Evolutionary conservation across 2,329 filamentous ascomycete species (phyloP).

Genomic region (Clonostachys rhizophaga): DNA sequence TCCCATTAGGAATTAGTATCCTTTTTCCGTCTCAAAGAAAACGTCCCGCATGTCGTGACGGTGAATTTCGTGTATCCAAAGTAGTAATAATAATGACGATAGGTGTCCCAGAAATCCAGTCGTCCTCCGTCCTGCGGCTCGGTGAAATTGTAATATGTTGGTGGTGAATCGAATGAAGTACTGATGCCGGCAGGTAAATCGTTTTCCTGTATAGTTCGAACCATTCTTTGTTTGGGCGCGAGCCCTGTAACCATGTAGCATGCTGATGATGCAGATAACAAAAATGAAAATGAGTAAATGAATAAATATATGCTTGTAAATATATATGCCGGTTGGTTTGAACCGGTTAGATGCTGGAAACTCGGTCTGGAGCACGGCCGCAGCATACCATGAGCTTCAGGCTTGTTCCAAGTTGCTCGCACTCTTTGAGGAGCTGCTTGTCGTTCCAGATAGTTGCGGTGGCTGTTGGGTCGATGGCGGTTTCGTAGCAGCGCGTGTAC

Average conservation of each 20-base stretch:
- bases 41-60: no score
- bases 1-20: conserved; percentile 1
- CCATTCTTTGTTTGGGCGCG: conserved; percentile 1
- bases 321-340: background rate
- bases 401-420: conserved; percentile 79
- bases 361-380: conserved; percentile 69
- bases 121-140: conserved; percentile 1
- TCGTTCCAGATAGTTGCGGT: conserved; percentile 73
- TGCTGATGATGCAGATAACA: background rate
- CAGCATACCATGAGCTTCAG: conserved; percentile 90
- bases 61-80: no score
- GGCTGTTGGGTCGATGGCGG: conserved; percentile 41
- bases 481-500: conserved; percentile 92
- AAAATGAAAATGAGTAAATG: background rate
- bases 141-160: background rate
- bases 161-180: background rate
- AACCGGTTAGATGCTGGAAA: conserved; percentile 10
- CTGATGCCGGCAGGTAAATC: background rate
- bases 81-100: no score
- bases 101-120: background rate
- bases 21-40: background rate
- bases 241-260: conserved; percentile 3
- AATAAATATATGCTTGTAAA: background rate
- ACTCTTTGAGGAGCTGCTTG: conserved; percentile 71
- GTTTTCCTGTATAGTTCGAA: background rate